Evolutionary conservation across 2,329 filamentous ascomycete species (phyloP).

Genomic region (Camillea tinctor): DNA sequence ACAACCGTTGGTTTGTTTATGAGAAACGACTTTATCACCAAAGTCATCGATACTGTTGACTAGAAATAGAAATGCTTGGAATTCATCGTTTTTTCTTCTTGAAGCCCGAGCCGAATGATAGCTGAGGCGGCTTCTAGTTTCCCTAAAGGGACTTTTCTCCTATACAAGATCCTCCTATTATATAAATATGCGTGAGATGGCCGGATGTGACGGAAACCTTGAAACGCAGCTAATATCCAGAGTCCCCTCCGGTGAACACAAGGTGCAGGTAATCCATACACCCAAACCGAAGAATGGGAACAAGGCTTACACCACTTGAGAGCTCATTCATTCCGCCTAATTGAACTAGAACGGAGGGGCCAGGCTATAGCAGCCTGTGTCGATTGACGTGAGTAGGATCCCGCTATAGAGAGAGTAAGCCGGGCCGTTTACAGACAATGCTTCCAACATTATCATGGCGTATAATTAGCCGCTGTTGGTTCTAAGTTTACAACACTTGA

Average conservation of each 20-base stretch:
- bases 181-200: not conserved
- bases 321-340: not conserved
- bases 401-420: not conserved
- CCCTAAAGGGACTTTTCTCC: not conserved
- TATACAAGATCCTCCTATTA: not conserved
- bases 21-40: not conserved
- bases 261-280: not conserved
- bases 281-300: not conserved
- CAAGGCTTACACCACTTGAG: not conserved
- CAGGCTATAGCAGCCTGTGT: not conserved
- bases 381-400: not conserved
- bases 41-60: not conserved
- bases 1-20: not conserved
- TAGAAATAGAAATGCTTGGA: not conserved
- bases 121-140: not conserved
- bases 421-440: not conserved
- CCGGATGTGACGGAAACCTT: not conserved
- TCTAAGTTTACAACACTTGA: not conserved
- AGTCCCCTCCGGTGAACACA: not conserved
- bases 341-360: not conserved
- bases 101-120: not conserved
- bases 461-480: not conserved
- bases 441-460: not conserved
- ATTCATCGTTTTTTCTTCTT: not conserved
- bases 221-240: not conserved